These are phyloP conservation scores for Botrytis paeoniae DNA, from an alignment of 2,329 filamentous ascomycete species.

Conservation along the genomic window DNA sequence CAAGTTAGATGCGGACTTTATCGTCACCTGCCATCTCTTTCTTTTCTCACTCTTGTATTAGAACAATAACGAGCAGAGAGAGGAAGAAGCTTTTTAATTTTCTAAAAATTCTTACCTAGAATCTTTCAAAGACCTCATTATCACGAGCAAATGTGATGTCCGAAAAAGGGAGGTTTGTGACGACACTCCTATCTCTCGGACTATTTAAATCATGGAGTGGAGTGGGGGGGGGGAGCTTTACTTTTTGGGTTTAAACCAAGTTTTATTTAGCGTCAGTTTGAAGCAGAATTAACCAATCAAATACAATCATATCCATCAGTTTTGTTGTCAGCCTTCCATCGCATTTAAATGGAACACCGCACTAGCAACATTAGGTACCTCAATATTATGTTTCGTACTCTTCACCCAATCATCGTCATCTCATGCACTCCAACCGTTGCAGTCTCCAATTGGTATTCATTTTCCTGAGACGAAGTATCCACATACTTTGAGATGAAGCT, in stretches of 20 bases:
- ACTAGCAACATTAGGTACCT: too few relatives aligned
- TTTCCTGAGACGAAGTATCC: not conserved
- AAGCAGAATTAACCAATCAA: not conserved
- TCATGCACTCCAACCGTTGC: not conserved
- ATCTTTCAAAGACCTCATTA: slow-evolving; percentile 55
- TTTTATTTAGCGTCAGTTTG: not conserved
- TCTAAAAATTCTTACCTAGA: slow-evolving; percentile 44
- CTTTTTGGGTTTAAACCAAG: not conserved
- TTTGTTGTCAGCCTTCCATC: not conserved
- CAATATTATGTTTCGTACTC: not conserved
- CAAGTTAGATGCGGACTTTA: slow-evolving; percentile 55
- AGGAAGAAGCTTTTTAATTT: not conserved
- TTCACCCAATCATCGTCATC: not conserved
- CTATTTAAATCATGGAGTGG: slow-evolving; percentile 1
- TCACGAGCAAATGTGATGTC: slow-evolving; percentile 22
- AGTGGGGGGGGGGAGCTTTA: not conserved
- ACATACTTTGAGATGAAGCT: not conserved
- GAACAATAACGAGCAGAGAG: slow-evolving; percentile 23
- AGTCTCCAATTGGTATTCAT: not conserved
- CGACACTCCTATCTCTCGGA: not conserved
- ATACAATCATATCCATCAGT: not conserved
- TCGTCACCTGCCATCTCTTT: slow-evolving; percentile 65
- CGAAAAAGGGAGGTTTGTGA: not conserved
- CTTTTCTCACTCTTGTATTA: slow-evolving; percentile 41
- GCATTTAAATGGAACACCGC: not conserved